A percentile compares a stretch with the other conserved stretches of the same genome.
Evolutionary conservation across 805 yeast genomes (phyloP).

Genomic region (Cephaloascus fragrans): DNA sequence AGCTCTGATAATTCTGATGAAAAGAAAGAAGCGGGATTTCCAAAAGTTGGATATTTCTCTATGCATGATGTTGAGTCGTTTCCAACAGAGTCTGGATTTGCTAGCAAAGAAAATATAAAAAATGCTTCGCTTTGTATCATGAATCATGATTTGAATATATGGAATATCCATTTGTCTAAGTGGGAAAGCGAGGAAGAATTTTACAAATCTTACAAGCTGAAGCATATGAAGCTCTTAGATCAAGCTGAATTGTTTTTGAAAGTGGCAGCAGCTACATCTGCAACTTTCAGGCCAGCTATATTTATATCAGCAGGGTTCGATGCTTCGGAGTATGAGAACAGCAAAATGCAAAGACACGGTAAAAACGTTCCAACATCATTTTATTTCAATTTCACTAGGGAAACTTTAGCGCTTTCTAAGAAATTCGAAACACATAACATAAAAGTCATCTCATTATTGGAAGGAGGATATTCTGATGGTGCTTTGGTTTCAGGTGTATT

Average conservation of each 20-base stretch:
- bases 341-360: constrained; percentile 79
- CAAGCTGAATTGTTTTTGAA: constrained; percentile 60
- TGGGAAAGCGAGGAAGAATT: constrained; percentile 60
- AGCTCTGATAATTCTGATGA: constrained; percentile 19
- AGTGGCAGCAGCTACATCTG: constrained; percentile 24
- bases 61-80: constrained; percentile 80
- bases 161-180: constrained; percentile 75
- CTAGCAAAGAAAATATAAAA: constrained; percentile 57
- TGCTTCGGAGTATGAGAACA: constrained; percentile 74
- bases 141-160: constrained; percentile 69
- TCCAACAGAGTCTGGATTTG: constrained; percentile 75
- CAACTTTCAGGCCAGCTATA: constrained; percentile 36
- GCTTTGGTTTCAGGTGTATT: constrained; percentile 74
- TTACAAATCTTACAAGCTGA: constrained; percentile 45
- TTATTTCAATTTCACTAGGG: constrained; percentile 62
- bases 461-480: constrained; percentile 82
- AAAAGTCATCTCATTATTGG: constrained; percentile 57
- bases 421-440: constrained; percentile 46
- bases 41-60: constrained; percentile 74
- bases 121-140: constrained; percentile 72
- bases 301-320: constrained; percentile 85
- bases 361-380: constrained; percentile 78
- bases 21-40: constrained; percentile 29
- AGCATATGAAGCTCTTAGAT: constrained; percentile 50
- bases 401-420: constrained; percentile 54